These are phyloP conservation scores for Glycine tomentella DNA, from an alignment of 306 rosid genomes.

Conservation along the genomic window DNA sequence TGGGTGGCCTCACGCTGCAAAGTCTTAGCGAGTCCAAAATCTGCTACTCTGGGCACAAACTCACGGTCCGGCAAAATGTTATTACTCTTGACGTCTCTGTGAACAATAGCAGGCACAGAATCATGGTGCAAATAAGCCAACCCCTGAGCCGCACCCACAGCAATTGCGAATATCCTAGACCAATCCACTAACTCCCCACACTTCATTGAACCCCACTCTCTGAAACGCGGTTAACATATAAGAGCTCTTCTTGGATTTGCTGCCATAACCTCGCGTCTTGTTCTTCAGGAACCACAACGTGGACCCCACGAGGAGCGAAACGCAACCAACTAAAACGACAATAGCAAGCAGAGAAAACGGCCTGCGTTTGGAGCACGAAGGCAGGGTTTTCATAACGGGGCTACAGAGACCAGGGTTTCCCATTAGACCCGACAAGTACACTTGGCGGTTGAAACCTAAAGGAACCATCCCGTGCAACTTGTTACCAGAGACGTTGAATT, in stretches of 20 bases:
- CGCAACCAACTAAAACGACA: slow-evolving; percentile 46
- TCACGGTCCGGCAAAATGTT: slow-evolving; percentile 77
- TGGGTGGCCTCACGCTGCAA: slow-evolving; percentile 47
- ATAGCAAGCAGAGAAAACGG: slow-evolving; percentile 45
- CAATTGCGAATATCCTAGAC: slow-evolving; percentile 59
- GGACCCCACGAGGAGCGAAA: slow-evolving; percentile 53
- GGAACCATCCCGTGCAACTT: slow-evolving; percentile 71
- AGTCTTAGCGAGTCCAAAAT: slow-evolving; percentile 83
- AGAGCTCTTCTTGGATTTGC: slow-evolving; percentile 48
- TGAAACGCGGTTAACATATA: slow-evolving; percentile 65
- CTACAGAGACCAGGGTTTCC: slow-evolving; percentile 79
- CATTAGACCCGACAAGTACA: slow-evolving; percentile 51
- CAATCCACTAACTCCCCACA: slow-evolving; percentile 56
- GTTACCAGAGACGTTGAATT: slow-evolving; percentile 72
- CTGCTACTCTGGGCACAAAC: slow-evolving; percentile 71
- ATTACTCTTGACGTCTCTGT: slow-evolving; percentile 91
- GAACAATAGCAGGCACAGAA: slow-evolving; percentile 72
- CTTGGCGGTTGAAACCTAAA: slow-evolving; percentile 52
- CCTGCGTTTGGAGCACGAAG: slow-evolving; percentile 56
- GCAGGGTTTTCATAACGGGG: slow-evolving; percentile 55
- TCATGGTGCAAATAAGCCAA: slow-evolving; percentile 85
- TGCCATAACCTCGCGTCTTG: slow-evolving; percentile 37
- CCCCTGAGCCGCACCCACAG: slow-evolving; percentile 76
- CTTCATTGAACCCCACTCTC: slow-evolving; percentile 60
- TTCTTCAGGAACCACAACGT: slow-evolving; percentile 56